Base-by-base conservation (phyloP, 208 protist species). In the Ichthyophonus hoferi region DNA sequence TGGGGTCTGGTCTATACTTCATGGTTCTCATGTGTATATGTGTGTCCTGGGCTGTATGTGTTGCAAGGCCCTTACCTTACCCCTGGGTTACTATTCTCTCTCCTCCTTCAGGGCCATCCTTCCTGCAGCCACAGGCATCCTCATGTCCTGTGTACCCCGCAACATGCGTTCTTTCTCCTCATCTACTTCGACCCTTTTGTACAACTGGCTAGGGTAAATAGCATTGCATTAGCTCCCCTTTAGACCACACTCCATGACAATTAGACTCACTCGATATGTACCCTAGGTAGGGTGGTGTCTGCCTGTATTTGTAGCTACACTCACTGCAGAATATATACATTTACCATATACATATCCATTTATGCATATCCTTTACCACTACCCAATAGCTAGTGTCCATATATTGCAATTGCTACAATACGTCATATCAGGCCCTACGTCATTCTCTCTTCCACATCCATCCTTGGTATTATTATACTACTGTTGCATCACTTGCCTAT, bases 141-240 rank as follows among this genome's bases (percentile, higher is more conserved):
- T 88, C 17, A 79, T 88, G 43, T 40, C 86, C 17, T 88, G 86
- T 83, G 86, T 88, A 14, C 86, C 86, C 14, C 17, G 76, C 2
- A 3, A 42, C 1, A 82, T 78, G n/a, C 86, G 86, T 40, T 43
- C 76, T 1, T 88, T 88, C 76, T 40, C 43, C 1, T 88, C 86
- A 33, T 67, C 86, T 3, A 33, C 33, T 1, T 88, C 86, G 12
- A 79, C n/a, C 1, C 38, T 88, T 2, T 58, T 88, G 1, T 88
- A 88, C 39, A 88, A 88, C 78, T 88, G 86, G 76, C 77, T 88
- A 1, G 86, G 86, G 31, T 87, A 87, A 43, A 33, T 31, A 81
- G 31, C 14, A 76, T 31, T 76, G 0, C n/a, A n/a, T n/a, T n/a
- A n/a, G n/a, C n/a, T n/a, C n/a, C n/a, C n/a, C n/a, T n/a, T n/a